Percentiles rank a stretch among this genome's conserved stretches.
Evolutionary conservation across 345 rosid genomes (phyloP).

Genomic region (Rhizophora apiculata): DNA sequence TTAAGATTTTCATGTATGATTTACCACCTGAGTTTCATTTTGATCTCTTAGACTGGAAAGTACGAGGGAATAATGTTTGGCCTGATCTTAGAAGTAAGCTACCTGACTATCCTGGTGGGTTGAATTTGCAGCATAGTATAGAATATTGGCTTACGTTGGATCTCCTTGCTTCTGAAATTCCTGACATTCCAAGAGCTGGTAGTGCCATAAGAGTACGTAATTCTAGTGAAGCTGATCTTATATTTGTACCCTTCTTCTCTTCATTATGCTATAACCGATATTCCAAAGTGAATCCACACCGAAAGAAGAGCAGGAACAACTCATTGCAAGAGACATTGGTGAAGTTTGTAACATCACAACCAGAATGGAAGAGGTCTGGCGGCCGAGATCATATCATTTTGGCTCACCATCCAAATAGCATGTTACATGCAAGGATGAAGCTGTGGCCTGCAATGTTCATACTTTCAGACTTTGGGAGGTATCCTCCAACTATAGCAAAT

Average conservation of each 20-base stretch:
- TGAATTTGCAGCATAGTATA: conserved; percentile 91
- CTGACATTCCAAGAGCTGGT: conserved; percentile 40
- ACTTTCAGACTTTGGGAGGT: conserved; percentile 89
- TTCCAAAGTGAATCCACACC: conserved; percentile 58
- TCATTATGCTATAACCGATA: conserved; percentile 74
- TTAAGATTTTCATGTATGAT: conserved; percentile 88
- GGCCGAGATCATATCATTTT: conserved; percentile 72
- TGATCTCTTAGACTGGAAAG: conserved; percentile 70
- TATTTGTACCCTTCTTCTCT: conserved; percentile 88
- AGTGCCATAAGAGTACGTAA: conserved; percentile 70
- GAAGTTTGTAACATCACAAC: conserved; percentile 45
- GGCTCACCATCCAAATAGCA: conserved; percentile 97
- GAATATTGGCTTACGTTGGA: conserved; percentile 94
- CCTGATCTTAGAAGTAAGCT: conserved; percentile 58
- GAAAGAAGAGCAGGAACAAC: conserved; percentile 58
- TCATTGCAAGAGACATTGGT: conserved; percentile 69
- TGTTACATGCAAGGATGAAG: conserved; percentile 71
- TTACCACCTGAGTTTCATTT: conserved; percentile 86
- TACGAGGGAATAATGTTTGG: conserved; percentile 57
- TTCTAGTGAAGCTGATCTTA: conserved; percentile 77
- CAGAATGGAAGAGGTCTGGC: conserved; percentile 76
- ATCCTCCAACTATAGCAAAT: conserved; percentile 74
- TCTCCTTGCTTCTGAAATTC: conserved; percentile 69
- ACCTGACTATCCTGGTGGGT: conserved; percentile 82
- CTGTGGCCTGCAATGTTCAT: conserved; percentile 79